Evolutionary conservation across 495 filamentous ascomycete species (phyloP).

Genomic region (Ramalina peruviana): DNA sequence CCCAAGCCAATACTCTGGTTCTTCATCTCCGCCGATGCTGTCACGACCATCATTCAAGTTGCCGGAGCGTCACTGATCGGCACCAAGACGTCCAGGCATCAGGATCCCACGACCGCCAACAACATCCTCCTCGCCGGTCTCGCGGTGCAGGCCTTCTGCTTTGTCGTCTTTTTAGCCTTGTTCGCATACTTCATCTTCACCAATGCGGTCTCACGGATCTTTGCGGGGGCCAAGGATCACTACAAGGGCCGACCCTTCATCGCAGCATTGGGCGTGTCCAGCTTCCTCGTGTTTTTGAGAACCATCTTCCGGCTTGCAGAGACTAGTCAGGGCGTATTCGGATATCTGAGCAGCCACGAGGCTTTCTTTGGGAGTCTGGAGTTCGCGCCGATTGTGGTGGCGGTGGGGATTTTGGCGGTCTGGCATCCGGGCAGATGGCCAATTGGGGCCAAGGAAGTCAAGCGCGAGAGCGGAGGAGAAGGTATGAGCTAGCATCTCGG

Average conservation of each 20-base stretch:
- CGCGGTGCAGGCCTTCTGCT: slow-evolving; percentile 34
- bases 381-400: slow-evolving; percentile 36
- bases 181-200: slow-evolving; percentile 18
- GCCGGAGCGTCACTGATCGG: slow-evolving; percentile 35
- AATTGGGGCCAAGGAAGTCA: too few relatives aligned
- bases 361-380: slow-evolving; percentile 38
- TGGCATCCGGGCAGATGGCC: slow-evolving; percentile 35
- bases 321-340: slow-evolving; percentile 34
- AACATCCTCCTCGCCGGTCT: slow-evolving; percentile 38
- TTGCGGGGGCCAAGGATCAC: background rate
- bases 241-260: slow-evolving; percentile 17
- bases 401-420: slow-evolving; percentile 25
- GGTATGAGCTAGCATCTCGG: too few relatives aligned
- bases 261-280: slow-evolving; percentile 25
- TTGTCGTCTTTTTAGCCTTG: slow-evolving; percentile 33
- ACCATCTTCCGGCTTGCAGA: slow-evolving; percentile 41
- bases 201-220: slow-evolving; percentile 1
- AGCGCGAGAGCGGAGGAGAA: too few relatives aligned
- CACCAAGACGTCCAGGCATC: slow-evolving; percentile 22
- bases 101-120: slow-evolving; percentile 33
- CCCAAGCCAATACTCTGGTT: slow-evolving; percentile 30
- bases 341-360: slow-evolving; percentile 30
- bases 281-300: slow-evolving; percentile 35
- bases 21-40: slow-evolving; percentile 35
- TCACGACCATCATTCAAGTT: slow-evolving; percentile 38